Conservation (phyloP, 768 basidiomycete species). For the Paxillus involutus region DNA sequence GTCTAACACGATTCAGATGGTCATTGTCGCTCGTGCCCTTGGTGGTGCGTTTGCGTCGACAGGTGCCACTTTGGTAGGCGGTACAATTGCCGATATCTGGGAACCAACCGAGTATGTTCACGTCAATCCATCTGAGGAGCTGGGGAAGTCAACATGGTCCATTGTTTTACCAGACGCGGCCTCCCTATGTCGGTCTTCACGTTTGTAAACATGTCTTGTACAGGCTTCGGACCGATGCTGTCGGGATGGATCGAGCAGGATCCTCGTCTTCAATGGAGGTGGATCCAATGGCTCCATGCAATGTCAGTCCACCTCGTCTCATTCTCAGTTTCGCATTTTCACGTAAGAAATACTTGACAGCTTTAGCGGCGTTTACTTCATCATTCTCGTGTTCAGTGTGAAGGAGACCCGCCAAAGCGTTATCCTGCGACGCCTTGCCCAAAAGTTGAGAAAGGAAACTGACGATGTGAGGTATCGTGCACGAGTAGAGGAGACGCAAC, state of each 20-base stretch:
- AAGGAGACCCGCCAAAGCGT: slow-evolving; percentile 73
- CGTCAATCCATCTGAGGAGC: neutral
- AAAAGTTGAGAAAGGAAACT: slow-evolving; percentile 60
- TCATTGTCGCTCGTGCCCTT: slow-evolving; percentile 60
- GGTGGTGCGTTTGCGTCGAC: slow-evolving; percentile 67
- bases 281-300: slow-evolving; percentile 81
- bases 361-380: slow-evolving; percentile 48
- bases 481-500: slow-evolving; percentile 60
- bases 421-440: slow-evolving; percentile 46
- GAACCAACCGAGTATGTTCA: slow-evolving; percentile 49
- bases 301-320: slow-evolving; percentile 42
- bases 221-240: slow-evolving; percentile 62
- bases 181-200: slow-evolving; percentile 76
- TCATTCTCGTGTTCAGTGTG: slow-evolving; percentile 54
- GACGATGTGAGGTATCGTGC: slow-evolving; percentile 65
- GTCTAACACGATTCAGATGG: slow-evolving; percentile 48
- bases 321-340: neutral
- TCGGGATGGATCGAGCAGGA: slow-evolving; percentile 69
- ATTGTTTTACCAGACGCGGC: slow-evolving; percentile 49
- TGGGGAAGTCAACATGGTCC: neutral
- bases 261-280: slow-evolving; percentile 63
- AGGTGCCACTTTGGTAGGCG: slow-evolving; percentile 67
- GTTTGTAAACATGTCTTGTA: slow-evolving; percentile 56
- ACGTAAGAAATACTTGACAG: slow-evolving; percentile 30
- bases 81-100: slow-evolving; percentile 71